These are phyloP conservation scores for Ascochyta clinopodiicola DNA, from an alignment of 2,329 filamentous ascomycete genomes.

Conservation along the genomic window DNA sequence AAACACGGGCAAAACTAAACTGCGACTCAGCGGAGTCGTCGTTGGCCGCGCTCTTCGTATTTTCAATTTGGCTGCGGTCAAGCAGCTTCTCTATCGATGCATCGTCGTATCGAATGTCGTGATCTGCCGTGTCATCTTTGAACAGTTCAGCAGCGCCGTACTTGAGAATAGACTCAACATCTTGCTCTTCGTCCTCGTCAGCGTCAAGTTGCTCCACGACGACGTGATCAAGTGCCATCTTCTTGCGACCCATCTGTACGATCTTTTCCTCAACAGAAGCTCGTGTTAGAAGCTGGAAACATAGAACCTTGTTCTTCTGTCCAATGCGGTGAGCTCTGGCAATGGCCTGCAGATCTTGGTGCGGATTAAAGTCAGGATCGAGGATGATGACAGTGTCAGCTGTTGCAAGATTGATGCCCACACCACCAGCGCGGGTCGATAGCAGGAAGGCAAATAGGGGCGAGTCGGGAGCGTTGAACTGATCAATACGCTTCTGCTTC, in stretches of 20 bases:
- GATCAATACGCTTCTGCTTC: constrained; percentile 94
- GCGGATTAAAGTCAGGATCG: constrained; percentile 96
- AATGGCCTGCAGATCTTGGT: constrained; percentile 95
- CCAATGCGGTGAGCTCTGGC: constrained; percentile 95
- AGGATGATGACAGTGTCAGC: constrained; percentile 98
- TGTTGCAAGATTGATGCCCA: constrained; percentile 96
- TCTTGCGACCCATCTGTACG: constrained; percentile 92
- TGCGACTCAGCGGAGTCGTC: constrained; percentile 75
- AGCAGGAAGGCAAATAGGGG: constrained; percentile 87
- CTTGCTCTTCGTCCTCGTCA: constrained; percentile 77
- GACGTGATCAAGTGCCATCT: constrained; percentile 94
- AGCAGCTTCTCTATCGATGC: constrained; percentile 86
- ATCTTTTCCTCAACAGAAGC: constrained; percentile 93
- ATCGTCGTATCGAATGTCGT: constrained; percentile 81
- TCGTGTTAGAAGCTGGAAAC: constrained; percentile 92
- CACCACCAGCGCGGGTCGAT: constrained; percentile 92
- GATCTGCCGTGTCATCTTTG: constrained; percentile 71
- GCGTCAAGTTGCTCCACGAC: constrained; percentile 91
- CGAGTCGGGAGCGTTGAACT: constrained; percentile 86
- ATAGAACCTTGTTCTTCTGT: constrained; percentile 93
- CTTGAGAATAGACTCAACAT: constrained; percentile 85
- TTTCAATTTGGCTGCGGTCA: constrained; percentile 83
- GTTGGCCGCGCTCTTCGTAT: constrained; percentile 62
- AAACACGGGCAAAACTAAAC: constrained; percentile 89
- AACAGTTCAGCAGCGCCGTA: constrained; percentile 90